Base-by-base conservation (phyloP, 1,139 yeast genomes). In the Zygoascus meyerae region DNA sequence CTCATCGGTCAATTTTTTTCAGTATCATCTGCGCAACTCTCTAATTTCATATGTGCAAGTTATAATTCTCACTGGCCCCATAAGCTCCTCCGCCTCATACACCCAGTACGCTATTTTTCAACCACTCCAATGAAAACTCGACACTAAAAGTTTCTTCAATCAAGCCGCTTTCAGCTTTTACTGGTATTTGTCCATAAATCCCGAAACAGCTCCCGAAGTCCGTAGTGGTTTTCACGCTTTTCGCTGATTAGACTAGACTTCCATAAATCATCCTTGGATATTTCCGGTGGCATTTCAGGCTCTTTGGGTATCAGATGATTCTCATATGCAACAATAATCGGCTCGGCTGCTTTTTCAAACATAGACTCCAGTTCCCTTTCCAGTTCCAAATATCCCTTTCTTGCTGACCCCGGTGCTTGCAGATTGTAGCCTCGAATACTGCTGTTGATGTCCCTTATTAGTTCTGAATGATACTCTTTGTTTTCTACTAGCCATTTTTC, bases 331-430 rank as follows among this genome's bases (percentile, higher is more conserved):
- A 9, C 35, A 6, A 51, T 54, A 3, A 55, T 28, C 12, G 18
- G 16, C 18, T 34, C 41, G 12, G 44, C 46, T 2, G 51, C 53
- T 28, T 45, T 35, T 5, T 34, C 36, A 40, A 47, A 53, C 21
- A 49, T 47, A 32, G 32, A 31, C 7, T 49, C 48, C 15, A 83
- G 58, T 61, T 87, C 96, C 2, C 65, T 67, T 3, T 74, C 79
- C 0, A 70, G 59, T 0, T 66, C 41, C 16, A 87, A 61, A 59
- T 86, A 86, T 47, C 83, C 69, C 54, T 81, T 81, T 52, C 90
- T 87, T 0, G 94, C 78, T 1, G 80, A 72, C 18, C 83, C 66
- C 0, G 96, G 96, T 1, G 94, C 86, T 59, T 85, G 94, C 28
- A 87, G 63, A 56, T 87, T 87, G 61, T 86, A 87, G 15, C 83